These are phyloP conservation scores for Trichosanthes cucumerina DNA, from an alignment of 306 rosid species.

Conservation along the genomic window DNA sequence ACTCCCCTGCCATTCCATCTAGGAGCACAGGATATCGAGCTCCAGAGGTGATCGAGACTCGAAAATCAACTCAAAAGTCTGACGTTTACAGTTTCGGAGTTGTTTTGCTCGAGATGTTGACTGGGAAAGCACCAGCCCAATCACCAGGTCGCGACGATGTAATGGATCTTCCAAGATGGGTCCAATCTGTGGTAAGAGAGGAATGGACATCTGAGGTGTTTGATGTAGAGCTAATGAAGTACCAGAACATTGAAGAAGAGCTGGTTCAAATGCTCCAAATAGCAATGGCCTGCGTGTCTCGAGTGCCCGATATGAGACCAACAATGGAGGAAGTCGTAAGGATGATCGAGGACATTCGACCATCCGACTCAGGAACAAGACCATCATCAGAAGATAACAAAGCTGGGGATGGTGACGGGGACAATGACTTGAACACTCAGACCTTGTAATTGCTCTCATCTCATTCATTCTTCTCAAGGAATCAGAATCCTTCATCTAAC, in stretches of 20 bases:
- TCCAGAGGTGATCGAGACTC: constrained; percentile 55
- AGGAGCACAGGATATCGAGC: constrained; percentile 63
- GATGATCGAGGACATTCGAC: constrained; percentile 59
- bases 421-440: constrained; percentile 18
- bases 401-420: constrained; percentile 3
- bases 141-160: constrained; percentile 59
- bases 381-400: constrained; percentile 34
- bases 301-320: constrained; percentile 63
- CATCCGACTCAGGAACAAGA: constrained; percentile 30
- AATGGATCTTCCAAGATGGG: constrained; percentile 89
- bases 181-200: constrained; percentile 73
- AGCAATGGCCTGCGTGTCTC: constrained; percentile 85
- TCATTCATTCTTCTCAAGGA: constrained; percentile 11
- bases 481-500: constrained; percentile 7
- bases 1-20: constrained; percentile 28
- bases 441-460: constrained; percentile 24
- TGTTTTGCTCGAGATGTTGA: constrained; percentile 80
- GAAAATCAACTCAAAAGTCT: constrained; percentile 52
- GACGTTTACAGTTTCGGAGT: constrained; percentile 83
- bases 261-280: constrained; percentile 89
- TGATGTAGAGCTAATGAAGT: constrained; percentile 71
- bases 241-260: constrained; percentile 75
- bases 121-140: constrained; percentile 68
- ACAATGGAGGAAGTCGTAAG: constrained; percentile 68
- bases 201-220: constrained; percentile 97